Conservation (phyloP, 768 basidiomycete species). For the Russula virescens region DNA sequence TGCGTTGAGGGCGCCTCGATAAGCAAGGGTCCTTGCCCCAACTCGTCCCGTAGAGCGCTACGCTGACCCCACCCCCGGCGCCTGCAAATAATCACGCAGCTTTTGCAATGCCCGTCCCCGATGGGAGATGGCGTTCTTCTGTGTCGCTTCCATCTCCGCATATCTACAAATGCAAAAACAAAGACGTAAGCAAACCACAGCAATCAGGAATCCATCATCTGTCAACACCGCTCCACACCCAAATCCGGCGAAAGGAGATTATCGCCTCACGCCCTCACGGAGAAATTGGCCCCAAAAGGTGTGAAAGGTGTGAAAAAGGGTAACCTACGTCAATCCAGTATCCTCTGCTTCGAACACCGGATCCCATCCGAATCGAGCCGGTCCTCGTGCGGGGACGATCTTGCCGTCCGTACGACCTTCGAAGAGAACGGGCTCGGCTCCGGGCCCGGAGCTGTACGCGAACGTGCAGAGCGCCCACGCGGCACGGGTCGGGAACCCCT, state of each 20-base stretch:
- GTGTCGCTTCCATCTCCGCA: constrained; percentile 58
- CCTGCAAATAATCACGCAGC: constrained; percentile 40
- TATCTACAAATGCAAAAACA: constrained; percentile 37
- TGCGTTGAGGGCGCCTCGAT: too few species aligned
- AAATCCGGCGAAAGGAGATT: too few species aligned
- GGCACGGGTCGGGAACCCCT: constrained; percentile 64
- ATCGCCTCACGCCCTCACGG: too few species aligned
- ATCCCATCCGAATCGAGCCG: constrained; percentile 85
- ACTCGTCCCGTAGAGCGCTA: background rate
- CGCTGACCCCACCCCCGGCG: constrained; percentile 3
- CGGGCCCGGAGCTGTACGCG: constrained; percentile 85
- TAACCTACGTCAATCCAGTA: constrained; percentile 65
- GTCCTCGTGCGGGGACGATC: constrained; percentile 85
- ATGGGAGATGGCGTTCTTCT: constrained; percentile 64
- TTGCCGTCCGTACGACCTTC: constrained; percentile 85
- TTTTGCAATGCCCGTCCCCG: constrained; percentile 58
- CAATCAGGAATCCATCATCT: background rate
- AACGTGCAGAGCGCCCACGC: constrained; percentile 96
- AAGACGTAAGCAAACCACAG: background rate
- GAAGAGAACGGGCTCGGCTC: constrained; percentile 68
- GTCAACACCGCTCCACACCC: too few species aligned
- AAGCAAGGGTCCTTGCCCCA: too few species aligned
- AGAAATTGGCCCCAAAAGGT: too few species aligned
- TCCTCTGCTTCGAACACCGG: constrained; percentile 75
- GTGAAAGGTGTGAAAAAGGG: background rate